Conservation (phyloP, 371 early-diverging fungal genomes). For the Encephalitozoon romaleae region DNA sequence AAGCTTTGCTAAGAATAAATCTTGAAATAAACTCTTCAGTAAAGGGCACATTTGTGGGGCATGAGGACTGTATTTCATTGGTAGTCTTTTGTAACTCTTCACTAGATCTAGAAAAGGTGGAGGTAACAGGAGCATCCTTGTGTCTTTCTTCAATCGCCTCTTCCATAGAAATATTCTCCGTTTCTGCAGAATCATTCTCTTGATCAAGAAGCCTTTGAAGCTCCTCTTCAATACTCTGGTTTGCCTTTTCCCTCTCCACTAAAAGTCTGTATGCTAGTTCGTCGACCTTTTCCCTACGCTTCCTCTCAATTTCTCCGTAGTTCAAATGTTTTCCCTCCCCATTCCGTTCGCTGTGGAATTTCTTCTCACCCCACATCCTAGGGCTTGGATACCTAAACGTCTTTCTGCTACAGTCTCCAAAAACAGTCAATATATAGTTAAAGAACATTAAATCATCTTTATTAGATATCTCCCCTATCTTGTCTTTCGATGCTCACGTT, state of each 20-base stretch:
- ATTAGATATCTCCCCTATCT: conserved; percentile 43
- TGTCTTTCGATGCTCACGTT: conserved; percentile 59
- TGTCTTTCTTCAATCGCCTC: neutral
- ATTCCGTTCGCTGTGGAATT: too few species aligned
- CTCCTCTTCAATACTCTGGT: conserved; percentile 10
- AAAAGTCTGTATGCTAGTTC: neutral
- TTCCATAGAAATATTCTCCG: neutral
- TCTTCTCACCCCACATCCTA: neutral
- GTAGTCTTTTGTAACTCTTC: neutral
- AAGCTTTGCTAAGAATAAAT: neutral
- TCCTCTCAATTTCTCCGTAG: conserved; percentile 13
- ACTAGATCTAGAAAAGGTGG: too few species aligned
- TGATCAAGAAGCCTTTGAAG: neutral
- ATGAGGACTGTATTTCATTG: neutral
- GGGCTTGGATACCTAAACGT: neutral
- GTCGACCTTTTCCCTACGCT: conserved; percentile 4
- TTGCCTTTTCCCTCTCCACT: neutral
- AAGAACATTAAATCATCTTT: conserved; percentile 24
- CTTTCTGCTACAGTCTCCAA: neutral
- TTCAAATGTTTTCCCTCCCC: neutral
- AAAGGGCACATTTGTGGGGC: conserved; percentile 10
- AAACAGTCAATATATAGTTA: neutral
- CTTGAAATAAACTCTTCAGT: neutral
- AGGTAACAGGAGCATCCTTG: neutral
- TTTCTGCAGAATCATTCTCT: neutral